Evolutionary conservation across 1,284 basidiomycete genomes (phyloP).

Genomic region (Puccinia novopanici): DNA sequence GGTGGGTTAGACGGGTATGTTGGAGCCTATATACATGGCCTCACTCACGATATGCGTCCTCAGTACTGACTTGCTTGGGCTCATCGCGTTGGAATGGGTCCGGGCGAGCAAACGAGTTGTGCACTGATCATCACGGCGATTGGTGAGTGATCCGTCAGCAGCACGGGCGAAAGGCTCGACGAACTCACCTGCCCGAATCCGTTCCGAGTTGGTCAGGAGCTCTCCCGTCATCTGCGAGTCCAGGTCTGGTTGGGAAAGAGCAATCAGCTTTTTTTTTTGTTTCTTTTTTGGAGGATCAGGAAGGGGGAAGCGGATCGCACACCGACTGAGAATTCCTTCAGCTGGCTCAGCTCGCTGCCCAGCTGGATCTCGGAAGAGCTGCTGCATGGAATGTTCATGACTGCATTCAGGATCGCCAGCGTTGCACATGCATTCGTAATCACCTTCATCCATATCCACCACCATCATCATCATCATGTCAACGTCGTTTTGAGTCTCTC

Average conservation of each 20-base stretch:
- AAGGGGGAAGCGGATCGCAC: slow-evolving; percentile 4
- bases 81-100: slow-evolving; percentile 69
- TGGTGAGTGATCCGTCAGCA: not conserved
- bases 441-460: slow-evolving; percentile 61
- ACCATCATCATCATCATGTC: too few relatives aligned
- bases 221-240: slow-evolving; percentile 70
- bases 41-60: slow-evolving; percentile 92
- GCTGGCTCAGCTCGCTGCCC: slow-evolving; percentile 68
- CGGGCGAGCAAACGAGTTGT: slow-evolving; percentile 76
- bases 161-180: not conserved
- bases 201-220: slow-evolving; percentile 77
- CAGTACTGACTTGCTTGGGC: slow-evolving; percentile 67
- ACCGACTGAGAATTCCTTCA: slow-evolving; percentile 74
- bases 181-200: slow-evolving; percentile 55
- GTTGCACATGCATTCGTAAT: slow-evolving; percentile 78
- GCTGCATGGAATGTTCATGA: slow-evolving; percentile 67
- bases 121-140: slow-evolving; percentile 65
- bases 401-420: slow-evolving; percentile 84
- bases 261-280: too few relatives aligned
- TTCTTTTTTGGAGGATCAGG: too few relatives aligned
- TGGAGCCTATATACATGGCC: too few relatives aligned
- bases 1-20: too few relatives aligned
- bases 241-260: slow-evolving; percentile 51
- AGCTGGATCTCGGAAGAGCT: slow-evolving; percentile 20
- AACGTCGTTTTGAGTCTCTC: not conserved